phyloP scores from a whole-genome alignment of 2,329 filamentous ascomycete genomes.

The Fusarium buxicola region DNA sequence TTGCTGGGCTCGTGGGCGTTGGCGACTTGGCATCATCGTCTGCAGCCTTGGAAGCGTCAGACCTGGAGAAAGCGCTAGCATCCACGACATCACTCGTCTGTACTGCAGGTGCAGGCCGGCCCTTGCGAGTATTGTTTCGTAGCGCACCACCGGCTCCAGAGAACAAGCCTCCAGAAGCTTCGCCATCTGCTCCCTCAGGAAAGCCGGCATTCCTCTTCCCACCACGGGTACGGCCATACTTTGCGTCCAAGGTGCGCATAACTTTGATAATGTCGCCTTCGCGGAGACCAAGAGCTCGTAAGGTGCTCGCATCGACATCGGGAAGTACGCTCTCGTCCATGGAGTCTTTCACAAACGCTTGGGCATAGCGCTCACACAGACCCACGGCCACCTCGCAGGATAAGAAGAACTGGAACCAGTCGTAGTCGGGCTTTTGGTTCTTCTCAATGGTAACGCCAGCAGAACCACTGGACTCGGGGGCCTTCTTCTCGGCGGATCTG shows the following conservation, averaged over 20 bases:
- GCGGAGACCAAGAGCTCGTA: slow-evolving; percentile 91
- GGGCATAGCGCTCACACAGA: slow-evolving; percentile 92
- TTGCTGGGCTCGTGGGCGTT: slow-evolving; percentile 41
- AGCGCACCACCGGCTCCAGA: slow-evolving; percentile 91
- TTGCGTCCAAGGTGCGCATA: slow-evolving; percentile 87
- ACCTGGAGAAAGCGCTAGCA: slow-evolving; percentile 82
- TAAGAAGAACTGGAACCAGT: slow-evolving; percentile 99
- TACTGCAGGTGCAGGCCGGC: slow-evolving; percentile 86
- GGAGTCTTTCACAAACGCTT: slow-evolving; percentile 88
- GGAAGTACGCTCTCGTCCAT: slow-evolving; percentile 95
- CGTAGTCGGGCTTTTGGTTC: slow-evolving; percentile 79
- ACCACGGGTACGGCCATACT: slow-evolving; percentile 71
- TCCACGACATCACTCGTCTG: slow-evolving; percentile 89
- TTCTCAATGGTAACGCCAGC: slow-evolving; percentile 74
- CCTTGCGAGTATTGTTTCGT: slow-evolving; percentile 94
- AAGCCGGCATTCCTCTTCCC: slow-evolving; percentile 52
- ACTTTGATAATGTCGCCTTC: slow-evolving; percentile 97
- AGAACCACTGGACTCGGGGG: slow-evolving; percentile 42
- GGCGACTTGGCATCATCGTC: slow-evolving; percentile 40
- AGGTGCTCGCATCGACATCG: slow-evolving; percentile 84
- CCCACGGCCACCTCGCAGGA: slow-evolving; percentile 91
- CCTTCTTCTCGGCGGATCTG: slow-evolving; percentile 49
- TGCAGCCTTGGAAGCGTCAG: slow-evolving; percentile 50
- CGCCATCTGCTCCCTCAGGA: slow-evolving; percentile 65
- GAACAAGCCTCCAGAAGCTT: slow-evolving; percentile 78